These are phyloP conservation scores for Lachnellula arida DNA, from an alignment of 2,329 filamentous ascomycete species.

Conservation along the genomic window DNA sequence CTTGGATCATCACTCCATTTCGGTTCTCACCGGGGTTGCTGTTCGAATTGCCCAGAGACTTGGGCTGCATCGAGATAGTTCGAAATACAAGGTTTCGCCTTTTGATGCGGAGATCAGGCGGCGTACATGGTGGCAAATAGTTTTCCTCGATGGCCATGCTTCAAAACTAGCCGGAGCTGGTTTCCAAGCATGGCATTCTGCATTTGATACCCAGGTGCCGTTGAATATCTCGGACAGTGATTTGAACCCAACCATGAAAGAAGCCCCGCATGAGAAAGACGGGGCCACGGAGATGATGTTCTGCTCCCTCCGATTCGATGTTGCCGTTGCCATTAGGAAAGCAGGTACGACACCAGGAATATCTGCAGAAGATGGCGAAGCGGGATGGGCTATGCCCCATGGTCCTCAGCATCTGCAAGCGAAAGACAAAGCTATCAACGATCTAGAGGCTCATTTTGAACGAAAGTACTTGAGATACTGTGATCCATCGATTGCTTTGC, in stretches of 20 bases:
- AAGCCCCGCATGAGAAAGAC: slow-evolving; percentile 37
- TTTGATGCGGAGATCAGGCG: slow-evolving; percentile 58
- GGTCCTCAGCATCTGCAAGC: slow-evolving; percentile 10
- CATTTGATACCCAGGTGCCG: slow-evolving; percentile 46
- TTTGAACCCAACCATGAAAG: slow-evolving; percentile 41
- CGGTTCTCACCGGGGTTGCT: slow-evolving; percentile 44
- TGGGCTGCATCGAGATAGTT: slow-evolving; percentile 44
- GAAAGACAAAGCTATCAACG: slow-evolving; percentile 29
- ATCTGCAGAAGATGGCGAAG: not conserved
- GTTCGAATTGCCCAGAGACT: slow-evolving; percentile 45
- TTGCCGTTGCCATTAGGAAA: slow-evolving; percentile 26
- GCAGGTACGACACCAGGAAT: slow-evolving; percentile 1
- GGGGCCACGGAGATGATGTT: slow-evolving; percentile 46
- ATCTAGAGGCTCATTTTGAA: slow-evolving; percentile 33
- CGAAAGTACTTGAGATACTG: slow-evolving; percentile 39
- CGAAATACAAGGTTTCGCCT: slow-evolving; percentile 34
- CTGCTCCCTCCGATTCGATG: slow-evolving; percentile 34
- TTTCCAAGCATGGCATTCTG: slow-evolving; percentile 34
- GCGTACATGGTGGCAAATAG: slow-evolving; percentile 58
- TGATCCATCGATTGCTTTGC: slow-evolving; percentile 38
- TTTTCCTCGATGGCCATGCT: slow-evolving; percentile 54
- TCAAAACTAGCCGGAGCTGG: slow-evolving; percentile 51
- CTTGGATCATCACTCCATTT: slow-evolving; percentile 41
- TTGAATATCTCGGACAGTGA: slow-evolving; percentile 53
- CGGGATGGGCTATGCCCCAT: not conserved